Base-by-base conservation (phyloP, 2,329 filamentous ascomycete species). In the Aureobasidium subglaciale region DNA sequence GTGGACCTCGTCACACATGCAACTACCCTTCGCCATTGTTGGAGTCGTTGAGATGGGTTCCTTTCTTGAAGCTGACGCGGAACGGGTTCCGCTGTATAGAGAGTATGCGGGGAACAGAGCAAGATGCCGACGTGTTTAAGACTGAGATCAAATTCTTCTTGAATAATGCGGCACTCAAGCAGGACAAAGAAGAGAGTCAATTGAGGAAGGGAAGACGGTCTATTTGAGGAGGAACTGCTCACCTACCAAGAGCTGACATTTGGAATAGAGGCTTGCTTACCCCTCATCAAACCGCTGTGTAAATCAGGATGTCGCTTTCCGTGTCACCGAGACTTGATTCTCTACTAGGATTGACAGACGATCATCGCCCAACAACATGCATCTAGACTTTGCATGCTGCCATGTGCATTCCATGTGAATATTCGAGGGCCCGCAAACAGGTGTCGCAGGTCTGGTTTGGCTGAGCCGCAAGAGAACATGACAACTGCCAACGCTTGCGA, bases 1-100 rank as follows among this genome's bases (percentile, higher is more conserved):
- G 54, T 54, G 58, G 25, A 67, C 59, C 16, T 56, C 52, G 13
- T 61, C 62, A 49, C 65, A 67, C 64, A 67, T 64, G 58, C 65
- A 67, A 57, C 60, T 62, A 25, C 65, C 65, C 55, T 61, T 64
- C 4, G 65, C 61, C 61, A 65, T 63, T 22, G 22, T 58, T 41
- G 34, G 15, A 18, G 9, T 42, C 15, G n/a, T 13, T 13, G 48
- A 2, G 4, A 10, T 30, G 8, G 25, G 20, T 15, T 37, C 22
- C 5, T 25, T n/a, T 18, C 11, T n/a, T 16, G 30, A 11, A 18
- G 11, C 8, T 20, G 30, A 37, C 11, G 29, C 42, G 42, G 45
- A 37, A 49, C 13, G n/a, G 1, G 18, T 52, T 40, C 46, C 15
- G 43, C 18, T 15, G 20, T 48, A 25, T 34, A 49, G 20, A 49